Evolutionary conservation across 129 eudicot genomes (phyloP), one percentile per base, ranked within the genome.

Genomic region (Saussurea involucrata): DNA sequence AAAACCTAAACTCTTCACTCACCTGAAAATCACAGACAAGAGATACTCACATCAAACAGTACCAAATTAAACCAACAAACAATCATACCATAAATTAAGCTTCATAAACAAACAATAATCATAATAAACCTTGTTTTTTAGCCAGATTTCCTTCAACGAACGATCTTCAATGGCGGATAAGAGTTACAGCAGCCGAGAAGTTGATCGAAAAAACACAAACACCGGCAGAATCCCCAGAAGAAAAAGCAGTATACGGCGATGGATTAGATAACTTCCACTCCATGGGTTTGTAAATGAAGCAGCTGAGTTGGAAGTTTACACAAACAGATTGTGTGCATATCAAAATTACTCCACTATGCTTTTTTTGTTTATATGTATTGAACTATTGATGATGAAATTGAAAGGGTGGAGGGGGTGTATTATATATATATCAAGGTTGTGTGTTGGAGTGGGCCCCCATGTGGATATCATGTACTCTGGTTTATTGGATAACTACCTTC

Each of bases 201-300:
- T 58, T 67, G 55, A 68, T 78, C 24, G 20, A 76, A 84, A 72
- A 25, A 17, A 46, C 70, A 73, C 74, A 75, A 21, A 80, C 10
- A 37, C 49, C 73, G 68, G 80, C 40, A 22, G 77, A 75, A 72
- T 75, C 61, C 66, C 31, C 64, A 71, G 66, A 66, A 71, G 37
- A 32, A 60, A 18, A 42, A 28, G 33, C 11, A 72, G 69, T 73
- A 32, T 25, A 65, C 31, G 67, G 49, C 74, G 77, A 85, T 75
- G 83, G 40, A 80, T 81, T 69, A 71, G 67, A 78, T 63, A 69
- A 64, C 88, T 81, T 83, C 78, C 28, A 75, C 83, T 81, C 78
- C 81, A 82, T 78, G 15, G 76, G 63, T 78, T 72, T 80, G 71
- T 74, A 79, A 69, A 64, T 40, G 9, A 67, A 71, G 53, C 6